Evolutionary conservation across 768 basidiomycete species (phyloP).

Genomic region (Podaxis sp.): DNA sequence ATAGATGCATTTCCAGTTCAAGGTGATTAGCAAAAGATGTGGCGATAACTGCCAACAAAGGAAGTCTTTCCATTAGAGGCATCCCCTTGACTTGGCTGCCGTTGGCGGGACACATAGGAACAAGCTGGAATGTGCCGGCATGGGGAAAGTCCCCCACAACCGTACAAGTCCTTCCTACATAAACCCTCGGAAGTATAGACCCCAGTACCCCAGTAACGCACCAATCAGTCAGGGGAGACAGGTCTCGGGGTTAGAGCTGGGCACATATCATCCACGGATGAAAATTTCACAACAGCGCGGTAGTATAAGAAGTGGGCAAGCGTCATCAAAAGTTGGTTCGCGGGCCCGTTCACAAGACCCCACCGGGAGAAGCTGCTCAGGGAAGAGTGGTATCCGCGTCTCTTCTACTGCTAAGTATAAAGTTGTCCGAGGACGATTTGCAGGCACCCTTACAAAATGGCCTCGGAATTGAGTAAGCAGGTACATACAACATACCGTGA

Average conservation of each 20-base stretch:
- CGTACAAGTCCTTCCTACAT: background rate
- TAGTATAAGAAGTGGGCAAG: background rate
- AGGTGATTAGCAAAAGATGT: background rate
- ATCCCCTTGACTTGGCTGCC: too few relatives aligned
- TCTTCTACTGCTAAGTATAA: background rate
- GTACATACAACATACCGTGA: background rate
- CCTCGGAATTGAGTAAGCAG: background rate
- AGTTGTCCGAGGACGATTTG: conserved; percentile 4
- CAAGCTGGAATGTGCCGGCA: background rate
- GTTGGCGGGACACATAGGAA: background rate
- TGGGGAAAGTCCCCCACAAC: background rate
- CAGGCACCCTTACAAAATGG: background rate
- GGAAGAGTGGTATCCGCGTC: background rate
- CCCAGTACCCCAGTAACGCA: background rate
- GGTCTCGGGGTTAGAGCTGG: background rate
- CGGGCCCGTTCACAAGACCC: background rate
- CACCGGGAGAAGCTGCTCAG: background rate
- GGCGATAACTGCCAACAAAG: background rate
- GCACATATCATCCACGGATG: background rate
- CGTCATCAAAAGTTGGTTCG: background rate
- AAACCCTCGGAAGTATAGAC: background rate
- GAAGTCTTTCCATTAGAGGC: background rate
- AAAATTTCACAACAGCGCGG: conserved; percentile 1
- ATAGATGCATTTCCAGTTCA: background rate
- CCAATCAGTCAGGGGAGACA: background rate